Percentiles rank a stretch among this genome's conserved stretches.
Conservation (phyloP, 257 asterid genomes). For the Solanum pimpinellifolium region DNA sequence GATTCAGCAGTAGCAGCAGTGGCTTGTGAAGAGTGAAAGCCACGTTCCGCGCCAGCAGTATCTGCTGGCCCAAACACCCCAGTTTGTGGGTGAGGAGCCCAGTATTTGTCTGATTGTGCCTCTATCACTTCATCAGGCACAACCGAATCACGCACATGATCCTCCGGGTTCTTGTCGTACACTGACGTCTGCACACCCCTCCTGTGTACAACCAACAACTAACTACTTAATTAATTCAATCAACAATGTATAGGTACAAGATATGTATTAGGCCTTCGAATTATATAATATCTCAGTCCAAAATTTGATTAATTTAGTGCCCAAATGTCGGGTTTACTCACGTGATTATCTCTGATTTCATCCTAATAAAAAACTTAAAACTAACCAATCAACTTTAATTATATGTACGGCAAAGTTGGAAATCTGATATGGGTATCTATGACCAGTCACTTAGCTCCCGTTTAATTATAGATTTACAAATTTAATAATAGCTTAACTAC, state of each 20-base stretch:
- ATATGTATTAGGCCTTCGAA: background rate
- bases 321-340: background rate
- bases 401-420: background rate
- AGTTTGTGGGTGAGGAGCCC: constrained; percentile 82
- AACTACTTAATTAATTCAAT: background rate
- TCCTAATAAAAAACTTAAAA: background rate
- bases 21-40: background rate
- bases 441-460: background rate
- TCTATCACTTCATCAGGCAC: constrained; percentile 56
- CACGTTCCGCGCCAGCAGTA: constrained; percentile 11
- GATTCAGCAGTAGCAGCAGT: constrained; percentile 20
- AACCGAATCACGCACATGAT: constrained; percentile 19
- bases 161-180: constrained; percentile 82
- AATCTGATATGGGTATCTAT: background rate
- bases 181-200: constrained; percentile 60
- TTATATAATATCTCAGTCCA: background rate
- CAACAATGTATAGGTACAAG: background rate
- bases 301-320: background rate
- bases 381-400: background rate
- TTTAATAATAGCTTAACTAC: background rate
- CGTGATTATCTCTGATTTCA: background rate
- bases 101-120: constrained; percentile 36
- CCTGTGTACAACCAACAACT: constrained; percentile 14
- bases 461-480: too few species aligned
- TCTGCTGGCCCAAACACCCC: constrained; percentile 75